phyloP scores from a whole-genome alignment of 805 yeast genomes.

The Sporopachydermia lactativora region DNA sequence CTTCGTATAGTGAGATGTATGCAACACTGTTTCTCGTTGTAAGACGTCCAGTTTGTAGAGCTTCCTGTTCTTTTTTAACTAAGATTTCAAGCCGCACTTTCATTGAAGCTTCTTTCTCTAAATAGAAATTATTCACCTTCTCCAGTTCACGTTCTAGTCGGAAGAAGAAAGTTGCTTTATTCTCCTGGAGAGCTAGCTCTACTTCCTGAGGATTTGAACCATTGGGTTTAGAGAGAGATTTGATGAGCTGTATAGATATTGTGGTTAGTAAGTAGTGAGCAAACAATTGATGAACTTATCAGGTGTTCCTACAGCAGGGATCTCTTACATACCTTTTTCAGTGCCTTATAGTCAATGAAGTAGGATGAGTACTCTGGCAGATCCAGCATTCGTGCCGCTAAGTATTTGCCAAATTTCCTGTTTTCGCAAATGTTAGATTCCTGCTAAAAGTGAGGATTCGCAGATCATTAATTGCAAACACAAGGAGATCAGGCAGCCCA shows the following conservation, averaged over 20 bases:
- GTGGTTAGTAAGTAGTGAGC: not conserved
- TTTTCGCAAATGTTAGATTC: not conserved
- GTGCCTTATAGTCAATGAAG: constrained; percentile 87
- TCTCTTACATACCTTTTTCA: constrained; percentile 42
- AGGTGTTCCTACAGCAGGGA: not conserved
- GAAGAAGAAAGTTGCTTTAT: constrained; percentile 80
- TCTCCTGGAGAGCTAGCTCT: constrained; percentile 59
- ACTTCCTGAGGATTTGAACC: constrained; percentile 22
- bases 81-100: constrained; percentile 66
- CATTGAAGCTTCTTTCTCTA: constrained; percentile 72
- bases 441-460: not conserved
- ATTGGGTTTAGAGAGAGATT: constrained; percentile 47
- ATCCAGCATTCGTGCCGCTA: constrained; percentile 89
- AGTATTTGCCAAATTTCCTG: constrained; percentile 88
- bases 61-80: constrained; percentile 51
- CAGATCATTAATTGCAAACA: too few species aligned
- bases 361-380: constrained; percentile 90
- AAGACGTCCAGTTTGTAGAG: constrained; percentile 27
- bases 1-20: constrained; percentile 72
- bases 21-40: constrained; percentile 55
- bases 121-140: constrained; percentile 83
- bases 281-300: too few species aligned
- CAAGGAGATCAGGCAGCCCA: too few species aligned
- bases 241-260: constrained; percentile 40
- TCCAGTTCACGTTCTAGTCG: constrained; percentile 88